Conservation (phyloP, 2,329 filamentous ascomycete genomes). For the Microsporum ferrugineum region DNA sequence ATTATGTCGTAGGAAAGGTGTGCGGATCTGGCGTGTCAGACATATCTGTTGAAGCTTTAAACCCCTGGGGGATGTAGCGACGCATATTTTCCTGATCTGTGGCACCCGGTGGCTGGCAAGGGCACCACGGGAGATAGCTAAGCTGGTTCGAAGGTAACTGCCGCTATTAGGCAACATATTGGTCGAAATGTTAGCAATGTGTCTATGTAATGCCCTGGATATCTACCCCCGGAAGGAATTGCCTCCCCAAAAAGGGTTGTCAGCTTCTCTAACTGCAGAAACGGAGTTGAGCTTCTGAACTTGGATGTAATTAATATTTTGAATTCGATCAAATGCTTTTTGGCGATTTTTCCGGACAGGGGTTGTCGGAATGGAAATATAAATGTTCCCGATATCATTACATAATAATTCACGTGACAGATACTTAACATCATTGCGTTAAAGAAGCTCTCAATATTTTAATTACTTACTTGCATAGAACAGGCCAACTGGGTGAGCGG, state of each 20-base stretch:
- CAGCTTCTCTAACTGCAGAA: background rate
- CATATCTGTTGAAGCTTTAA: background rate
- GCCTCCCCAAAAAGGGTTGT: background rate
- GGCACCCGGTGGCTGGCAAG: background rate
- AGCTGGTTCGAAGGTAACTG: background rate
- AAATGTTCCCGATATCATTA: too few relatives aligned
- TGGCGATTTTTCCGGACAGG: too few relatives aligned
- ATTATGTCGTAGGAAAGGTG: background rate
- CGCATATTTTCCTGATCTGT: background rate
- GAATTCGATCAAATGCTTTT: too few relatives aligned
- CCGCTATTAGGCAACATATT: background rate
- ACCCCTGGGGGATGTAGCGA: background rate
- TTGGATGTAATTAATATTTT: too few relatives aligned
- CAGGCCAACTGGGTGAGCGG: background rate
- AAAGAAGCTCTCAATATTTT: background rate
- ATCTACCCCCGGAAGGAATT: background rate
- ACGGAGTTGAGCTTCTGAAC: background rate
- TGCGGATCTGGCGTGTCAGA: background rate
- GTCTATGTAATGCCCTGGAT: background rate
- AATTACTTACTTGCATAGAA: background rate
- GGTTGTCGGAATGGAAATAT: too few relatives aligned
- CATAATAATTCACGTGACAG: background rate
- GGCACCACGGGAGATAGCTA: background rate
- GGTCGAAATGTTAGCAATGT: background rate
- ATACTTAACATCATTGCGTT: background rate